Evolutionary conservation across 208 protist species (phyloP).

Genomic region (Trypanosoma lewisi): DNA sequence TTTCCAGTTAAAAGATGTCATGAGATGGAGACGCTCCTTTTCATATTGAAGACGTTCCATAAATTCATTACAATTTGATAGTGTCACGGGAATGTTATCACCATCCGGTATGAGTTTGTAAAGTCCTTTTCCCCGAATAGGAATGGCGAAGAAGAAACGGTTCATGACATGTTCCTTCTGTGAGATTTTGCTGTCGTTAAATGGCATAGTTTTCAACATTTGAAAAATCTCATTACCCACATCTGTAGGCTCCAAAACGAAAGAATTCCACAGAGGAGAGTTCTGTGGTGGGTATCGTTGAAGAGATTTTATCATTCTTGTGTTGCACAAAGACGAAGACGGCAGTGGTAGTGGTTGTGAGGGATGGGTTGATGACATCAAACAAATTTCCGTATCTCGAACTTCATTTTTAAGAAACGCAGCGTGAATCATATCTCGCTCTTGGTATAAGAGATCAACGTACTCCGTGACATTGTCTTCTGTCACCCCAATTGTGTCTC

Average conservation of each 20-base stretch:
- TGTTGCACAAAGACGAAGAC: too few relatives aligned
- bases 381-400: neutral
- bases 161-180: neutral
- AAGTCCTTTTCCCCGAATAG: constrained; percentile 11
- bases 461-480: constrained; percentile 20
- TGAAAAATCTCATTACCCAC: constrained; percentile 2
- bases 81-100: constrained; percentile 15
- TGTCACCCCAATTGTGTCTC: constrained; percentile 6
- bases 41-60: constrained; percentile 17
- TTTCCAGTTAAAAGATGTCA: neutral
- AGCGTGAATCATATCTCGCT: constrained; percentile 17
- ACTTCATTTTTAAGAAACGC: constrained; percentile 23
- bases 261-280: constrained; percentile 24
- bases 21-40: constrained; percentile 3
- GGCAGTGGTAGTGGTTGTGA: neutral
- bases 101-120: constrained; percentile 17
- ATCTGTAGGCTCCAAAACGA: constrained; percentile 12
- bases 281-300: constrained; percentile 14
- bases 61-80: constrained; percentile 15
- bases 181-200: neutral
- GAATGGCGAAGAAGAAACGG: constrained; percentile 15
- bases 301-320: neutral
- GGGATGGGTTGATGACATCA: neutral
- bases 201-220: constrained; percentile 6
- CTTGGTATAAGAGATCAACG: constrained; percentile 8